A percentile compares a stretch with the other conserved stretches of the same genome.
phyloP scores from a whole-genome alignment of 805 yeast genomes.

The Pichia nakasei region DNA sequence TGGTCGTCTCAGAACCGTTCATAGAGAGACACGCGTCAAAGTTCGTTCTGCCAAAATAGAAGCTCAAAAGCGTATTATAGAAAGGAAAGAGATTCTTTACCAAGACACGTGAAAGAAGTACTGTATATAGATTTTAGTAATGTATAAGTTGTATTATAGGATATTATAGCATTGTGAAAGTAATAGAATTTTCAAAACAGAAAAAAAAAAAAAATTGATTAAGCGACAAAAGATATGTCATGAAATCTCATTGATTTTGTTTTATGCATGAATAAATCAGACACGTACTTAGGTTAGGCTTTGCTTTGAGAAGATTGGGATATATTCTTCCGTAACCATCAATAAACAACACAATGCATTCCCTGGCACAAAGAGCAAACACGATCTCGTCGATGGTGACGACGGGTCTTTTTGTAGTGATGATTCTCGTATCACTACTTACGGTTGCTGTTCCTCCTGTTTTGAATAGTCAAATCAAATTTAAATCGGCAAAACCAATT shows the following conservation, averaged over 20 bases:
- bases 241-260: too few relatives aligned
- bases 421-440: conserved; percentile 38
- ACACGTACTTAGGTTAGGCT: too few relatives aligned
- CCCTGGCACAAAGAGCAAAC: conserved; percentile 6
- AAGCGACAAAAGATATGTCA: too few relatives aligned
- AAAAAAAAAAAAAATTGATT: too few relatives aligned
- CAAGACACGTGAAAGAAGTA: background rate
- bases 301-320: too few relatives aligned
- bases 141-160: too few relatives aligned
- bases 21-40: background rate
- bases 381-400: conserved; percentile 26
- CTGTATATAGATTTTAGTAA: too few relatives aligned
- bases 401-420: conserved; percentile 40
- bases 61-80: background rate
- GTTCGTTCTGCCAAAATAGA: background rate
- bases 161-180: too few relatives aligned
- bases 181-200: too few relatives aligned
- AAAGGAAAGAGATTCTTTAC: background rate
- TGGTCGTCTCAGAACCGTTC: background rate
- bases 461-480: conserved; percentile 41
- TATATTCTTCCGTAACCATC: too few relatives aligned
- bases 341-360: conserved; percentile 9
- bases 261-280: too few relatives aligned
- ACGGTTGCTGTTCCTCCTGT: background rate
- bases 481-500: conserved; percentile 21